Percentiles rank a stretch among this genome's conserved stretches.
These are phyloP conservation scores for Spathaspora girioi DNA, from an alignment of 805 yeast species.

Conservation along the genomic window DNA sequence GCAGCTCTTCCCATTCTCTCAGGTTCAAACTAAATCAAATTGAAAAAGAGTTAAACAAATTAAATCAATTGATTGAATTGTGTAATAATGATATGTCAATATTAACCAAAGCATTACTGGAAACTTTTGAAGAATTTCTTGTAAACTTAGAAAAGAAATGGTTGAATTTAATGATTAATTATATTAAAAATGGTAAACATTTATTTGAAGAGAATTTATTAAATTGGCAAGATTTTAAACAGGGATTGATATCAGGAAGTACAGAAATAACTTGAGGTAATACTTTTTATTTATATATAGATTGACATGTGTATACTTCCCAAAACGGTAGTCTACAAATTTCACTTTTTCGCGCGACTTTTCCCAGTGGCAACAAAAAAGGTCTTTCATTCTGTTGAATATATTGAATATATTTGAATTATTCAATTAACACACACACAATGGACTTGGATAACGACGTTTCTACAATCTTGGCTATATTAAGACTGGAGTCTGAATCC, in stretches of 20 bases:
- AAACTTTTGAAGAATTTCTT: constrained; percentile 35
- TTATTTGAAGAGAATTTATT: constrained; percentile 27
- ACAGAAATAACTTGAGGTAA: not conserved
- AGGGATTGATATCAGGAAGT: constrained; percentile 3
- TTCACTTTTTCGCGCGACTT: not conserved
- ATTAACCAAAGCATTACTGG: constrained; percentile 41
- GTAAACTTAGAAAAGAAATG: constrained; percentile 39
- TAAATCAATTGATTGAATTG: constrained; percentile 45
- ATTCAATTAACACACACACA: constrained; percentile 15
- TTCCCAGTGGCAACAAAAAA: constrained; percentile 3
- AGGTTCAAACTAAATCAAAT: constrained; percentile 30
- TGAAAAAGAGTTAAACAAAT: constrained; percentile 40
- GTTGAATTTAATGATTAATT: constrained; percentile 34
- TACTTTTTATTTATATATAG: constrained; percentile 1
- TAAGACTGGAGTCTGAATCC: constrained; percentile 61
- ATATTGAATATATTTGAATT: not conserved
- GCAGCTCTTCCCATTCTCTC: constrained; percentile 9
- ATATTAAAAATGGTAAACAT: constrained; percentile 30
- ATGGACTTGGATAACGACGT: constrained; percentile 41
- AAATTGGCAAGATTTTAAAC: constrained; percentile 33
- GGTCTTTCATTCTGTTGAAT: too few species aligned
- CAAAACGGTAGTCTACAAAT: not conserved
- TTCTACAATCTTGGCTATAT: constrained; percentile 48
- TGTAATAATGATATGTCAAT: constrained; percentile 40
- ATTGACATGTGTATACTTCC: not conserved